Evolutionary conservation across 306 rosid species (phyloP), one percentile per base, ranked within the genome.

Genomic region (Inga laurina): DNA sequence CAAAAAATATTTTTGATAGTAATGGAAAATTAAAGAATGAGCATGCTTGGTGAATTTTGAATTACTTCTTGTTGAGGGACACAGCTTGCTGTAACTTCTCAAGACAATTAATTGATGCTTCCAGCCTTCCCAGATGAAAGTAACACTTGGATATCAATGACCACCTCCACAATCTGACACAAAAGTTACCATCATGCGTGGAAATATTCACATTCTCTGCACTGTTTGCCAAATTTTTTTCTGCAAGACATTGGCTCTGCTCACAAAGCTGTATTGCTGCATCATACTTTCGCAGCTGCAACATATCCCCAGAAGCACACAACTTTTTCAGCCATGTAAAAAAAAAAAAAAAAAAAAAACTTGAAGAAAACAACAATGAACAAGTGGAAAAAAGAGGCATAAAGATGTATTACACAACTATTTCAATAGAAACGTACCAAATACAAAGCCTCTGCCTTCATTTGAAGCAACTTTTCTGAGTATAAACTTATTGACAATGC

Each of bases 371-470:
- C 34, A 74, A 64, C 22, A 79, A 27, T 4, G 14, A 75, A 62
- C 13, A 34, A 24, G 45, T 1, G 46, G 22, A 78, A 43, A 3
- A 72, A 43, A 43, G 79, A 75, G 48, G 48, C 62, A 79, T 51
- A 79, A 78, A 51, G 83, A 83, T 37, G 73, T 45, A 72, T 13
- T 11, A 27, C 57, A 32, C 70, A 86, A 76, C 75, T 54, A 85
- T 75, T 44, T 52, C 82, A 79, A 64, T 46, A 41, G 69, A 72
- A 82, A 90, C 24, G 57, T 68, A 96, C 98, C 94, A 89, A 70
- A 87, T 77, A 82, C n/a, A 93, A 85, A 79, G 97, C 94, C 89
- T 94, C 97, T 30, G 92, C 98, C 86, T 96, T 96, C 94, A 92
- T 89, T 90, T 91, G 91, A 76, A 93, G 94, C 90, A 96, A 89